Evolutionary conservation across 2,329 filamentous ascomycete species (phyloP).

Genomic region (Gaeumannomyces tritici): DNA sequence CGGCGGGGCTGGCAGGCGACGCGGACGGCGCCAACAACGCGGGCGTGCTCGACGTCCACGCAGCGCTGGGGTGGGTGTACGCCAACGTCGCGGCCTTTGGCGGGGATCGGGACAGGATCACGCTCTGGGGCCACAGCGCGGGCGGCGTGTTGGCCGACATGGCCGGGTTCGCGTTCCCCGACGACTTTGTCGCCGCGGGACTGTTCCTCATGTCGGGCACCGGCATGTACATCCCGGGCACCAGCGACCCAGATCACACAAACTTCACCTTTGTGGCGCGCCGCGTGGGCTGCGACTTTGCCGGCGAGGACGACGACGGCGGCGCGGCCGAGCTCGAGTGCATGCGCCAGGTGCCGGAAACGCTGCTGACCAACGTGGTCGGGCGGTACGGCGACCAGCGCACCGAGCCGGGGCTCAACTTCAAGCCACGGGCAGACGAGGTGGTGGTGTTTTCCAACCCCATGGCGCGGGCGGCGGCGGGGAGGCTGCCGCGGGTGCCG

Average conservation of each 20-base stretch:
- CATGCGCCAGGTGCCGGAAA: conserved; percentile 23
- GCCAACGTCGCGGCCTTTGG: conserved; percentile 38
- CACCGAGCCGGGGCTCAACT: conserved; percentile 14
- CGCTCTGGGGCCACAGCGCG: conserved; percentile 36
- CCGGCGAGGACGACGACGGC: conserved; percentile 8
- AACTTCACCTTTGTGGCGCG: conserved; percentile 25
- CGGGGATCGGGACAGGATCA: conserved; percentile 31
- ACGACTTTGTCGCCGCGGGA: conserved; percentile 33
- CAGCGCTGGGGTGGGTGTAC: conserved; percentile 38
- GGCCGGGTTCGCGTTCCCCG: conserved; percentile 31
- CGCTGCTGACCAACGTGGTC: conserved; percentile 20
- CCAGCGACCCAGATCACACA: conserved; percentile 14
- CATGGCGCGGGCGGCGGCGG: conserved; percentile 9
- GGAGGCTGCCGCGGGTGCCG: conserved; percentile 16
- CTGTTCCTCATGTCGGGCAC: conserved; percentile 31
- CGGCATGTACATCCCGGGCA: conserved; percentile 19
- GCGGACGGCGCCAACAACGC: conserved; percentile 39
- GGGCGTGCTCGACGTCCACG: conserved; percentile 38
- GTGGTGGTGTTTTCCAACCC: conserved; percentile 4
- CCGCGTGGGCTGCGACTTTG: conserved; percentile 21
- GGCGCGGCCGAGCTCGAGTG: conserved; percentile 21
- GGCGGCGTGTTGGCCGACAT: conserved; percentile 29
- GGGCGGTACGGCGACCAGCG: conserved; percentile 18
- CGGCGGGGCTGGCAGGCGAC: conserved; percentile 17
- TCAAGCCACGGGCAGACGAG: conserved; percentile 16